phyloP scores from a whole-genome alignment of 208 protist species.

The Balamuthia mandrillaris region DNA sequence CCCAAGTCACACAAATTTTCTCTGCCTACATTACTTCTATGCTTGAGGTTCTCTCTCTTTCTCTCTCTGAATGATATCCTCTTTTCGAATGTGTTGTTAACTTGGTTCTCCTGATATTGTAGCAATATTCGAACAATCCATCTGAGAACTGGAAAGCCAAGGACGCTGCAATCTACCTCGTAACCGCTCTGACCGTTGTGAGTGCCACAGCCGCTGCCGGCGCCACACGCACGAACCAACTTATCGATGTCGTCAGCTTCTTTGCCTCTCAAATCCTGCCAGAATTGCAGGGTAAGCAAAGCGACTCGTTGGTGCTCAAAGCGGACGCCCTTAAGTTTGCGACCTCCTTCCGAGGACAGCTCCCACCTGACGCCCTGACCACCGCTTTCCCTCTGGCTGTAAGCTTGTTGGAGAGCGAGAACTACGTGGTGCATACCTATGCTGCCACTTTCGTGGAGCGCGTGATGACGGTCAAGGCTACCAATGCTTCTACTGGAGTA shows the following conservation, averaged over 20 bases:
- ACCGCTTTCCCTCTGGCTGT: conserved; percentile 74
- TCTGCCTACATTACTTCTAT: conserved; percentile 65
- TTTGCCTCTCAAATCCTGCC: conserved; percentile 79
- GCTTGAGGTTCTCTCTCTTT: too few species aligned
- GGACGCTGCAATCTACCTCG: conserved; percentile 91
- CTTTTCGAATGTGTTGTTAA: too few species aligned
- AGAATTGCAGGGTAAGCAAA: conserved; percentile 71
- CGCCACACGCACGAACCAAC: conserved; percentile 48
- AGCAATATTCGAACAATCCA: conserved; percentile 55
- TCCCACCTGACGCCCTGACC: conserved; percentile 55
- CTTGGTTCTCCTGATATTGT: not conserved
- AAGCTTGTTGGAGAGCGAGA: conserved; percentile 69
- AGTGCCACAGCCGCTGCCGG: not conserved
- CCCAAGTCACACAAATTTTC: conserved; percentile 68
- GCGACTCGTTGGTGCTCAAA: conserved; percentile 80
- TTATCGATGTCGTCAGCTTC: conserved; percentile 85
- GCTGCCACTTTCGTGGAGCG: conserved; percentile 85
- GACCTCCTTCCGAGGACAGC: conserved; percentile 86
- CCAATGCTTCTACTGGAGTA: too few species aligned
- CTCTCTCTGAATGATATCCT: too few species aligned
- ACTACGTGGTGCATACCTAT: conserved; percentile 88
- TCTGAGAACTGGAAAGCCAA: conserved; percentile 86
- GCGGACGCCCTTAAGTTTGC: conserved; percentile 92
- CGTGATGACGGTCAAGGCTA: conserved; percentile 77
- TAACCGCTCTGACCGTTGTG: conserved; percentile 81